A percentile compares a stretch with the other conserved stretches of the same genome.
Conservation (phyloP, 129 eudicot species). For the Artemisia annua region DNA sequence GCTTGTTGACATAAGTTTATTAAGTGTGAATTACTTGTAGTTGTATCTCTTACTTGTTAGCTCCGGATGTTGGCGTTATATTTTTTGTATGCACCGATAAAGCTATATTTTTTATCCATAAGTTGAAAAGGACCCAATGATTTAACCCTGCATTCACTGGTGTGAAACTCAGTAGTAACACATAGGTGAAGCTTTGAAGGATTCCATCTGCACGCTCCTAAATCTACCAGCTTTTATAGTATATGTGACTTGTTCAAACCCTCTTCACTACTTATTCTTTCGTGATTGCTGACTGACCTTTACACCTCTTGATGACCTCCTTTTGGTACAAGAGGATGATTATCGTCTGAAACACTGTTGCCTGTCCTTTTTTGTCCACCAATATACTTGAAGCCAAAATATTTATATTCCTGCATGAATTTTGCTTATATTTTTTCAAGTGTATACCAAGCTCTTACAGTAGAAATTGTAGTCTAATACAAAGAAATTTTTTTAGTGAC, state of each 20-base stretch:
- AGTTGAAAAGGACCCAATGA: not conserved
- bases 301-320: not conserved
- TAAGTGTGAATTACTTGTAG: not conserved
- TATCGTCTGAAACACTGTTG: not conserved
- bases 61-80: not conserved
- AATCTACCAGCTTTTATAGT: not conserved
- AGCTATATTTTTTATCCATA: not conserved
- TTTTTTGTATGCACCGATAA: not conserved
- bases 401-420: not conserved
- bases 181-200: not conserved
- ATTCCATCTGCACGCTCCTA: not conserved
- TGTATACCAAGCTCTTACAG: constrained; percentile 17
- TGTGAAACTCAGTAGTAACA: not conserved
- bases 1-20: not conserved
- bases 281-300: not conserved
- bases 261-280: not conserved
- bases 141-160: not conserved
- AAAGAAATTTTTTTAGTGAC: constrained; percentile 3
- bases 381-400: not conserved
- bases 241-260: not conserved
- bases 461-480: not conserved
- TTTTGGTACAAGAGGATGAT: not conserved
- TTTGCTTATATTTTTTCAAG: constrained; percentile 11
- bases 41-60: not conserved
- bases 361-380: not conserved